Evolutionary conservation across 805 yeast species (phyloP), one percentile per base, ranked within the genome.

Genomic region (Wickerhamomyces strasburgensis): DNA sequence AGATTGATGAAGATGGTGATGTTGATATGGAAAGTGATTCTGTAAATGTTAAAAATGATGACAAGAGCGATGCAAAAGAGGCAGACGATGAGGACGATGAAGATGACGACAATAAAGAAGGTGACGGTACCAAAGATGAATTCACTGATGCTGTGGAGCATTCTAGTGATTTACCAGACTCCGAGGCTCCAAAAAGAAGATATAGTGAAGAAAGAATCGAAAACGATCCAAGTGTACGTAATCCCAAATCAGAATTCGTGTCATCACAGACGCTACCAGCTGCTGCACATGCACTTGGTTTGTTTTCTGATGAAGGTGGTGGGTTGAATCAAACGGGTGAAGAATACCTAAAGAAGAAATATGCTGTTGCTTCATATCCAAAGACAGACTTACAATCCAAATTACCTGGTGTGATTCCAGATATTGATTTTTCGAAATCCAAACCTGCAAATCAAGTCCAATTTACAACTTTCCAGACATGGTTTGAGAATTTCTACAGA

Each of bases 401-500:
- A 43, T 65, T 93, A 21, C 96, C 98, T 0, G 99, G 98, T 3
- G 76, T 70, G 25, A 80, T 88, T 18, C 98, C 98, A 9, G 79
- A 84, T 57, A 73, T 71, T 38, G 98, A 93, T 60, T 87, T 85
- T 39, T 80, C 96, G 5, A 77, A 78, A 44, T 76, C 80, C 11
- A 90, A 89, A 52, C 89, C 89, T 14, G 62, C 87, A 3, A 90
- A 87, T 58, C 98, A 93, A 63, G 93, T 90, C 14, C 96, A 88
- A 54, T 88, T 84, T 56, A 70, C 84, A 10, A 89, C 98, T 0
- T 93, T 85, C 56, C 83, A 85, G 47, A 64, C 89, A 2, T 86
- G 82, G 48, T 72, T 88, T 26, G 98, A 93, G 57, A 84, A 89
- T 21, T 90, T 75, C 56, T 89, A 82, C 62, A 70, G 95, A 43